phyloP scores from a whole-genome alignment of 2,329 filamentous ascomycete genomes.

The Colletotrichum falcatum region DNA sequence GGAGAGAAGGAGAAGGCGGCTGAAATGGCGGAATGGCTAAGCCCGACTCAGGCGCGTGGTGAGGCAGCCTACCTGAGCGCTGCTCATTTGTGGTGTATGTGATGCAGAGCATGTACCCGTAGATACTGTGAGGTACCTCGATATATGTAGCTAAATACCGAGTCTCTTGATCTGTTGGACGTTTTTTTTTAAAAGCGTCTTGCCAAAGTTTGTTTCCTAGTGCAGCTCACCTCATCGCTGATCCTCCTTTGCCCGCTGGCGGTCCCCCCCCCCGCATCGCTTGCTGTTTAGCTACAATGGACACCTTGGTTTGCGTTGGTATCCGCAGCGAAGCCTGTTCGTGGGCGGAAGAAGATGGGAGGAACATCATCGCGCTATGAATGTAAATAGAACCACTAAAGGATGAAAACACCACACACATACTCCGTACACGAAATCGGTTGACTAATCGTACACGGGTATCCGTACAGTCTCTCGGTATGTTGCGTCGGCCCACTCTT shows the following conservation, averaged over 20 bases:
- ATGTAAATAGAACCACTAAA: background rate
- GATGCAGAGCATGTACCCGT: background rate
- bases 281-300: background rate
- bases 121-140: too few relatives aligned
- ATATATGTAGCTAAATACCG: too few relatives aligned
- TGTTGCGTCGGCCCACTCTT: slow-evolving; percentile 24
- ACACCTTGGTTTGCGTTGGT: background rate
- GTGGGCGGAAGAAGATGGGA: background rate
- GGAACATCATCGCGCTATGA: background rate
- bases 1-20: slow-evolving; percentile 17
- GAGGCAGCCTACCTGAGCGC: background rate
- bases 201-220: background rate
- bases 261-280: too few relatives aligned
- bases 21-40: background rate
- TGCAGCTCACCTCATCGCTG: background rate
- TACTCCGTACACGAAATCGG: background rate
- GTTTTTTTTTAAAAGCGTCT: background rate
- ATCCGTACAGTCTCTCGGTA: slow-evolving; percentile 8
- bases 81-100: background rate
- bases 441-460: too few relatives aligned
- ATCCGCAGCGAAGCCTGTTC: background rate
- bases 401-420: background rate
- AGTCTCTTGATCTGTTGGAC: background rate
- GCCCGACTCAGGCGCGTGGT: slow-evolving; percentile 8
- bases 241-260: too few relatives aligned